phyloP scores from a whole-genome alignment of 2,329 filamentous ascomycete species.

The Neocucurbitaria cava region DNA sequence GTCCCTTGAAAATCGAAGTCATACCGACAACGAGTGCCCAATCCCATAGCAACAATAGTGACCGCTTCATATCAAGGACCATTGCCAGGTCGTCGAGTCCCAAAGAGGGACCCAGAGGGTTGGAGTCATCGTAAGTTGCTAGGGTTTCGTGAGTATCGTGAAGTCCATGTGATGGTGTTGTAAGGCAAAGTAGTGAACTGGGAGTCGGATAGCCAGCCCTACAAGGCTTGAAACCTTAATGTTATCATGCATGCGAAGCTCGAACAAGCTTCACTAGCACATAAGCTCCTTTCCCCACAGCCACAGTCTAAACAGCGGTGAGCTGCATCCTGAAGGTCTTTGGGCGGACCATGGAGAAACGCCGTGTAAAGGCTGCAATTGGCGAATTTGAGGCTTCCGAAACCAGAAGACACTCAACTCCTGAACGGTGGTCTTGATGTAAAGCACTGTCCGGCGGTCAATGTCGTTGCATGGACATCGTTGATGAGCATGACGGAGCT shows the following conservation, averaged over 20 bases:
- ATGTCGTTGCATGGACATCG: background rate
- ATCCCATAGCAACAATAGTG: background rate
- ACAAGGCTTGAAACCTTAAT: background rate
- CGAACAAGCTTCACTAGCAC: slow-evolving; percentile 3
- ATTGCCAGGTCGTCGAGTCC: background rate
- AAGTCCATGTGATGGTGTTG: slow-evolving; percentile 4
- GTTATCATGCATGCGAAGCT: background rate
- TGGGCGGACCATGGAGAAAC: background rate
- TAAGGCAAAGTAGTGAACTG: background rate
- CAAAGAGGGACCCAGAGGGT: background rate
- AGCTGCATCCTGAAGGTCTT: background rate
- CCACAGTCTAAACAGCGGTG: slow-evolving; percentile 3
- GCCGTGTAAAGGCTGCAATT: background rate
- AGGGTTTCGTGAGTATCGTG: background rate
- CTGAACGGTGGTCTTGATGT: background rate
- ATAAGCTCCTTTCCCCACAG: slow-evolving; percentile 1
- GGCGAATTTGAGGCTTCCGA: background rate
- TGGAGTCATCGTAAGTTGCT: background rate
- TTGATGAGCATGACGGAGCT: background rate
- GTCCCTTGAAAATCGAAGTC: background rate
- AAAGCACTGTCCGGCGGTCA: background rate
- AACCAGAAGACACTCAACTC: background rate
- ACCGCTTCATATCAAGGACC: slow-evolving; percentile 6
- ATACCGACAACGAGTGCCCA: background rate
- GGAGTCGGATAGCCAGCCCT: slow-evolving; percentile 1